These are phyloP conservation scores for Psilocybe sp. DNA, from an alignment of 768 basidiomycete genomes.

Conservation along the genomic window DNA sequence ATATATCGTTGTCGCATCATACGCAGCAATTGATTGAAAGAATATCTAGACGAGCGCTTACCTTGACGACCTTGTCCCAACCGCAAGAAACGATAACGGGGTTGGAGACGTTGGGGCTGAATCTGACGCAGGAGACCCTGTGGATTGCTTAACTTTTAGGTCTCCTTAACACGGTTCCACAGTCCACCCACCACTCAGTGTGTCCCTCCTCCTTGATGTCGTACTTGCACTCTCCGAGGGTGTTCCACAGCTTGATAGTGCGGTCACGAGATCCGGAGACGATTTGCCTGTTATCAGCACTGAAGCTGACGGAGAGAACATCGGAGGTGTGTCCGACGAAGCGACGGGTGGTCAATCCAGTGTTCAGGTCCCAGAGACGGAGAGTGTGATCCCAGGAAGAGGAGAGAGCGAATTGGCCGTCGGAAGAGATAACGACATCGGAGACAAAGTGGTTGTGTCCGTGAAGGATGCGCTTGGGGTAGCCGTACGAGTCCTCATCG, in stretches of 20 bases:
- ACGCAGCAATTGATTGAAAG: constrained; percentile 7
- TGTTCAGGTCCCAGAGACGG: constrained; percentile 99
- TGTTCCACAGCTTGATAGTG: constrained; percentile 99
- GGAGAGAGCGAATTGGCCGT: constrained; percentile 98
- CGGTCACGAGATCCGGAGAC: constrained; percentile 97
- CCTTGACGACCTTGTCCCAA: constrained; percentile 99
- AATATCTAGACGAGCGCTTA: constrained; percentile 34
- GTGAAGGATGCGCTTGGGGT: constrained; percentile 95
- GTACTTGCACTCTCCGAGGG: constrained; percentile 99
- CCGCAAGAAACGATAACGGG: constrained; percentile 98
- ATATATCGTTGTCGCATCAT: constrained; percentile 53
- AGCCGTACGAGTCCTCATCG: constrained; percentile 87
- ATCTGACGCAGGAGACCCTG: constrained; percentile 99
- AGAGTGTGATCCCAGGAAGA: constrained; percentile 99
- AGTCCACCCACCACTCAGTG: constrained; percentile 73
- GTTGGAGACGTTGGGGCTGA: constrained; percentile 96
- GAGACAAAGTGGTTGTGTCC: constrained; percentile 99
- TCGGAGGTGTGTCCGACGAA: constrained; percentile 98
- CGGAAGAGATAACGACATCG: constrained; percentile 97
- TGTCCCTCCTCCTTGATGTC: constrained; percentile 99
- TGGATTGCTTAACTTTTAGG: constrained; percentile 3
- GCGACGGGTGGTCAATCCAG: constrained; percentile 90
- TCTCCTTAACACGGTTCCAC: constrained; percentile 12
- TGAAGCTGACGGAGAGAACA: constrained; percentile 98
- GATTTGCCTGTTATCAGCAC: constrained; percentile 99